Base-by-base conservation (phyloP, 306 rosid species). In the Cicer cuneatum region DNA sequence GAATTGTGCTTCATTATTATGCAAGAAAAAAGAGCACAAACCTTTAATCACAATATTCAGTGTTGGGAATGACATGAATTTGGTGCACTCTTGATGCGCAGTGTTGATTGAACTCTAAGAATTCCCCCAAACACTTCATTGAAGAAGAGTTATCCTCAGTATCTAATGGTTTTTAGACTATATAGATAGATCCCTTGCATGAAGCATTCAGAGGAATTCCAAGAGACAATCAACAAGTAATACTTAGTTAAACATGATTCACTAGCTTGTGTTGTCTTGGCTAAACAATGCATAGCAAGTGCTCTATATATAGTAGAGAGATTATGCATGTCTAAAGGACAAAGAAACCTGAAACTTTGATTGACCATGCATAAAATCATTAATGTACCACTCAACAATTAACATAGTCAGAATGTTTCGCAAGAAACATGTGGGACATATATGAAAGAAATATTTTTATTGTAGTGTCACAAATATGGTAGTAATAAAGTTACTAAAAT, bases 111-210 rank as follows among this genome's bases (percentile, higher is more conserved):
- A 19, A 56, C 14, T 56, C 61, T 37, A 56, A 56, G 38, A 56
- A 38, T 56, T 56, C 38, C 61, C 61, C 61, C 61, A 56, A 56
- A 56, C 61, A 56, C 61, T 56, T 56, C 61, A 56, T 8, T 0
- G 0, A 21, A 56, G 7, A 56, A 9, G 7, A 21, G 10, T 8
- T 19, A 5, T 10, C 61, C n/a, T 19, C 21, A 9, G 1, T 5
- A 3, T 53, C 6, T 8, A 54, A 18, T 19, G 7, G 10, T 1
- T 18, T 29, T 4, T 13, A 5, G 8, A 13, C 8, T 15, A 5
- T 1, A 13, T 47, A 13, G 29, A 54, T 54, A 1, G 35, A 24
- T 54, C n/a, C 8, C 5, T 18, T 18, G 35, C 1, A 54, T 54
- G 61, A 56, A 56, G 61, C 61, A 21, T 21, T 56, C 38, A 11